Percentiles rank a stretch among this genome's conserved stretches.
Conservation (phyloP, 768 basidiomycete species). For the Piloderma croceum region DNA sequence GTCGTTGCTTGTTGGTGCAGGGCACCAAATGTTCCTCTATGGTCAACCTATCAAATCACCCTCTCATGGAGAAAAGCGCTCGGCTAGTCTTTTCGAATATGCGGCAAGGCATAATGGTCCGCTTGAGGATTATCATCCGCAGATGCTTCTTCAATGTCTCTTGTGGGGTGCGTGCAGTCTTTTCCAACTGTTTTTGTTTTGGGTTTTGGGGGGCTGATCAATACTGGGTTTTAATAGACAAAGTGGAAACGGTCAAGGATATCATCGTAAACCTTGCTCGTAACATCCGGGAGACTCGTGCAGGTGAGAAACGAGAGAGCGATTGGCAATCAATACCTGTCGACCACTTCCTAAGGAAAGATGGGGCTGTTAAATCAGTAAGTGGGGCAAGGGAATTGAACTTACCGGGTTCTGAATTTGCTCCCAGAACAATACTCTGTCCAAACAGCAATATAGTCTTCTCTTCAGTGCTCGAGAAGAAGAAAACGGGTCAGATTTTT, state of each 20-base stretch:
- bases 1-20: slow-evolving; percentile 73
- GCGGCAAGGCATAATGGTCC: slow-evolving; percentile 84
- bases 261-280: slow-evolving; percentile 66
- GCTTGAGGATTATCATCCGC: slow-evolving; percentile 87
- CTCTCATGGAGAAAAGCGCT: no score
- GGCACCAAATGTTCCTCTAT: slow-evolving; percentile 80
- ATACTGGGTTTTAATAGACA: no score
- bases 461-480: slow-evolving; percentile 48
- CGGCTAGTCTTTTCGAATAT: slow-evolving; percentile 68
- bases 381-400: neutral
- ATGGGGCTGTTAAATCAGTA: slow-evolving; percentile 5
- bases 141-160: slow-evolving; percentile 86
- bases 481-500: slow-evolving; percentile 39
- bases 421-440: slow-evolving; percentile 5
- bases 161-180: slow-evolving; percentile 67
- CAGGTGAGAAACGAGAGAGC: slow-evolving; percentile 17
- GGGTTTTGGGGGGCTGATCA: neutral
- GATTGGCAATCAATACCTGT: slow-evolving; percentile 50
- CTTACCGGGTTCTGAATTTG: neutral
- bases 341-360: slow-evolving; percentile 49
- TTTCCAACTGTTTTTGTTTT: slow-evolving; percentile 2
- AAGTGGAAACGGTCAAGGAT: slow-evolving; percentile 78
- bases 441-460: slow-evolving; percentile 40
- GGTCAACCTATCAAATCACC: slow-evolving; percentile 37
- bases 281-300: slow-evolving; percentile 30